These are phyloP conservation scores for Fusarium sp. DNA, from an alignment of 2,329 filamentous ascomycete species.

Conservation along the genomic window DNA sequence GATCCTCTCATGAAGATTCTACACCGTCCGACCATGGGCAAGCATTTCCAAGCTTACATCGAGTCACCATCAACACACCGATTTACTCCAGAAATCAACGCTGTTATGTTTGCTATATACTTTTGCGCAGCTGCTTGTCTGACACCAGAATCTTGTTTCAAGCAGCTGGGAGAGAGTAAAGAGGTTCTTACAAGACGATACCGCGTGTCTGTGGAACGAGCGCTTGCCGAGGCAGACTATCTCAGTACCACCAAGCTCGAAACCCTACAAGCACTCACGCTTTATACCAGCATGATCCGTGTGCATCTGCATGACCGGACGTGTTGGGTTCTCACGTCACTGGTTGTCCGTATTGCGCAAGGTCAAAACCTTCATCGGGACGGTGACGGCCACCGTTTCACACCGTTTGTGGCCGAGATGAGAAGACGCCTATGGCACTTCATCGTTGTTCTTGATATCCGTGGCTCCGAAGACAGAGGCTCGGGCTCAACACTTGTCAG, in stretches of 20 bases:
- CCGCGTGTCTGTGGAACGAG: constrained; percentile 51
- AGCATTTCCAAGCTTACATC: constrained; percentile 44
- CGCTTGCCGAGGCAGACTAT: constrained; percentile 57
- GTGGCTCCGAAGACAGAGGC: constrained; percentile 65
- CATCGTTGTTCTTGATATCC: constrained; percentile 69
- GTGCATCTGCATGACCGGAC: constrained; percentile 52
- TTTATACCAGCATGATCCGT: constrained; percentile 57
- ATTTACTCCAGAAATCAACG: constrained; percentile 46
- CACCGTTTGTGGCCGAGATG: constrained; percentile 68
- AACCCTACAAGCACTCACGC: constrained; percentile 55
- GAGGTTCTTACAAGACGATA: constrained; percentile 48
- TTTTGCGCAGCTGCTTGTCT: constrained; percentile 54
- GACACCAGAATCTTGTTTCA: constrained; percentile 46
- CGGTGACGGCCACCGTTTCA: constrained; percentile 49
- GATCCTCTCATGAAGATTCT: constrained; percentile 59
- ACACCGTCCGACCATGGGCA: constrained; percentile 55
- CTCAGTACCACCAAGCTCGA: constrained; percentile 55
- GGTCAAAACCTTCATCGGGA: constrained; percentile 57
- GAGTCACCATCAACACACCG: constrained; percentile 31
- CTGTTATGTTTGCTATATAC: constrained; percentile 58
- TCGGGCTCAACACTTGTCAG: constrained; percentile 56
- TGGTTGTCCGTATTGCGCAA: constrained; percentile 58
- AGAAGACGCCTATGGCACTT: constrained; percentile 71
- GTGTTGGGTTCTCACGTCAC: constrained; percentile 56
- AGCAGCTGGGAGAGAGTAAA: constrained; percentile 51